These are phyloP conservation scores for Loxodes magnus DNA, from an alignment of 73 alveolate genomes.

Conservation along the genomic window DNA sequence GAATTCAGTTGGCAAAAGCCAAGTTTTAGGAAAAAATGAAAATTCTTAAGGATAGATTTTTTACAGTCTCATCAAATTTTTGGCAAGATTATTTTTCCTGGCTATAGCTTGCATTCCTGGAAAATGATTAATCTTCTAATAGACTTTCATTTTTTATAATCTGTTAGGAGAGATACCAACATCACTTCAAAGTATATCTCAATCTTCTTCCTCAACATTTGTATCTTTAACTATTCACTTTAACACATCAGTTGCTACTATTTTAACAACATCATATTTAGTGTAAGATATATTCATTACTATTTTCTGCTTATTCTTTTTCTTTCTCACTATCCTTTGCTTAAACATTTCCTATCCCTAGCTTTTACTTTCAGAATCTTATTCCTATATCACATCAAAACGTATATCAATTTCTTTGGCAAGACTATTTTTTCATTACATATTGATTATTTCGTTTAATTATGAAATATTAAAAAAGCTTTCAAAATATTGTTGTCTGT, in stretches of 20 bases:
- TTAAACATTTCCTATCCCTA: no score
- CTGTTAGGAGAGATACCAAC: conserved; percentile 33
- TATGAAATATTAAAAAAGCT: no score
- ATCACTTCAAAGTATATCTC: conserved; percentile 52
- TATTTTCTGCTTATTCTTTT: no score
- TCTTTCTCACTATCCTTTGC: no score
- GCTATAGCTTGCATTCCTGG: conserved; percentile 77
- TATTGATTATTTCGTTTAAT: no score
- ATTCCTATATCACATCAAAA: no score
- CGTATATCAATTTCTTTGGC: no score
- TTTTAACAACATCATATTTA: background rate
- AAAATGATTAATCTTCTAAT: conserved; percentile 65
- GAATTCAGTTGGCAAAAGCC: conserved; percentile 71
- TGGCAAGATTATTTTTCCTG: conserved; percentile 59
- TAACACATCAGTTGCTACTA: background rate
- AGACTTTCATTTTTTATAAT: conserved; percentile 47
- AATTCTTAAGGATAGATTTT: conserved; percentile 50
- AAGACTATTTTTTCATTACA: no score
- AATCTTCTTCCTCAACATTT: conserved; percentile 31
- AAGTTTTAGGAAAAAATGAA: conserved; percentile 74
- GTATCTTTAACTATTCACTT: background rate
- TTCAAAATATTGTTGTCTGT: no score
- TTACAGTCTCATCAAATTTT: conserved; percentile 55
- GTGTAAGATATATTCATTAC: background rate
- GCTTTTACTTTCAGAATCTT: no score